Evolutionary conservation across 2,329 filamentous ascomycete genomes (phyloP), one percentile per base, ranked within the genome.

Genomic region (Rhynchosporium graminicola): DNA sequence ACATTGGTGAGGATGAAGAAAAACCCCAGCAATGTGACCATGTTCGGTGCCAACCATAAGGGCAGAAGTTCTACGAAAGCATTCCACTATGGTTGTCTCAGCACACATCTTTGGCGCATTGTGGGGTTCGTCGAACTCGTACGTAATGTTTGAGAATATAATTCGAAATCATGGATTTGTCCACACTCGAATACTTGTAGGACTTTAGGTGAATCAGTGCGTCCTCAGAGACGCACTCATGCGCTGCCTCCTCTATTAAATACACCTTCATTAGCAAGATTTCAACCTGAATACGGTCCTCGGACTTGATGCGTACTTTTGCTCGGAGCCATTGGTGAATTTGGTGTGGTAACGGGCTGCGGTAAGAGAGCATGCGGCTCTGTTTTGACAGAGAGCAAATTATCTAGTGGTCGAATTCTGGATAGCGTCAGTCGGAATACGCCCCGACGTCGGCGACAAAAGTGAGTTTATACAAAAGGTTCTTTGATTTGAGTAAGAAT

Each of bases 101-200:
- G 67, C 60, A 61, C 51, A 59, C 59, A 48, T 61, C 62, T 63
- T 50, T 38, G 45, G 36, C n/a, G 40, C 28, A 50, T 52, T 36
- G 4, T 43, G 26, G 13, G 31, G 12, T 43, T 52, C 8, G 28
- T 65, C 63, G 46, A 43, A 12, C 50, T 79, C 89, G 76, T 89
- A 98, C 95, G 80, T 97, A 99, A 74, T 96, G 94, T 70, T 89
- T 90, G 57, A 99, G 84, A 74, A 99, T 91, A 77, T 98, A 96
- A 76, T 93, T 86, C 62, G 95, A 98, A 63, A 97, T 86, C 66
- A 90, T 89, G 57, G 93, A 97, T 78, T 97, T 94, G 82, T 99
- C 95, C 77, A 99, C 92, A 72, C 90, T 91, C 71, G 92, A 96
- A 78, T 99, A 99, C 76, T 97, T 96, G 87, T 99, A 99, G 64